These are phyloP conservation scores for Eucalyptus sideroxylon DNA, from an alignment of 345 rosid species.

Conservation along the genomic window DNA sequence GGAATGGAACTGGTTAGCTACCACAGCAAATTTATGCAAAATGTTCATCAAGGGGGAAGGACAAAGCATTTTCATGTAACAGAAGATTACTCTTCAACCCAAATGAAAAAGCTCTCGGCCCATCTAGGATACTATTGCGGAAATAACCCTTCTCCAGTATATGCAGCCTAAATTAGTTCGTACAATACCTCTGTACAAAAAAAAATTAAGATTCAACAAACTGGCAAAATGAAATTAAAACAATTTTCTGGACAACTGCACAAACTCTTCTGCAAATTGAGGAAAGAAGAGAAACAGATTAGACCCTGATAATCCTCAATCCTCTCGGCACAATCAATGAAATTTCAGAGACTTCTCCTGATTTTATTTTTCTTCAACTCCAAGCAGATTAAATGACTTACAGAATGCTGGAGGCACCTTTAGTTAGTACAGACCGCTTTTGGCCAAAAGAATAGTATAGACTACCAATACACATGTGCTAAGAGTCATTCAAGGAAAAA, in stretches of 20 bases:
- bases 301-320: not conserved
- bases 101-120: too few species aligned
- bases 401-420: too few species aligned
- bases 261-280: not conserved
- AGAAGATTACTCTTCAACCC: too few species aligned
- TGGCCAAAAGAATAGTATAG: too few species aligned
- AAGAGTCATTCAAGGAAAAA: too few species aligned
- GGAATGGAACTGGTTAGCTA: too few species aligned
- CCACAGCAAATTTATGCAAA: too few species aligned
- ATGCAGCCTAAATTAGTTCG: not conserved
- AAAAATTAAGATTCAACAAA: not conserved
- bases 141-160: too few species aligned
- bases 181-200: not conserved
- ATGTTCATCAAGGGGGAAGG: not conserved
- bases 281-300: not conserved
- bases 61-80: too few species aligned
- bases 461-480: too few species aligned
- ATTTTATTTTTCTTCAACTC: not conserved
- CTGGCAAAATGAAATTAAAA: not conserved
- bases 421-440: too few species aligned
- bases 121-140: too few species aligned
- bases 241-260: not conserved
- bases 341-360: not conserved
- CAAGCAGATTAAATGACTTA: not conserved
- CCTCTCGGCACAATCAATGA: not conserved